A percentile compares a stretch with the other conserved stretches of the same genome.
Evolutionary conservation across 139 green algal species (phyloP).

Genomic region (Tetradesmus lagerheimii): DNA sequence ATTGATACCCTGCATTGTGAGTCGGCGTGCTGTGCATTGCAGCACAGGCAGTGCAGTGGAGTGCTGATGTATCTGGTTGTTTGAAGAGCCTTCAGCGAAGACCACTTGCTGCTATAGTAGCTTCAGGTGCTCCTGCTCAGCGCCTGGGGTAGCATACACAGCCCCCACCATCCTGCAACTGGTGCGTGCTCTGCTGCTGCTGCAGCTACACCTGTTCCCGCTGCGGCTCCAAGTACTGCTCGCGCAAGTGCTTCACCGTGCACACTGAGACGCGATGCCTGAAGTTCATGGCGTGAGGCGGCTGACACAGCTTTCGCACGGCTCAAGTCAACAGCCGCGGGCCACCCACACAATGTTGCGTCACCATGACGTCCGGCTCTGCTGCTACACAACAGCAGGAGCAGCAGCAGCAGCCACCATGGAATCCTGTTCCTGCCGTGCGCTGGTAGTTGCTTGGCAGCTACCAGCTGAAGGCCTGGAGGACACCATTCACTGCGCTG

Average conservation of each 20-base stretch:
- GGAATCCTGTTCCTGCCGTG: too few species aligned
- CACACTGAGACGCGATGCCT: conserved; percentile 89
- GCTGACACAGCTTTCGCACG: neutral
- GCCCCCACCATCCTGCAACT: neutral
- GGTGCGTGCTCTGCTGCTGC: conserved; percentile 1
- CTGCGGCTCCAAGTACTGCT: conserved; percentile 85
- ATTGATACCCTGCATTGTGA: too few species aligned
- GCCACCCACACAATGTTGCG: too few species aligned
- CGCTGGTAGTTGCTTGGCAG: too few species aligned
- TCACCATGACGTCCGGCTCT: too few species aligned
- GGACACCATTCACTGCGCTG: too few species aligned
- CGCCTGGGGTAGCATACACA: neutral
- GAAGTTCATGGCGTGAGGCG: conserved; percentile 74
- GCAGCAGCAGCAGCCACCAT: too few species aligned
- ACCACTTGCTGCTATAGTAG: neutral
- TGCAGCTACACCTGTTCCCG: conserved; percentile 84
- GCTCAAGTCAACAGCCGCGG: neutral
- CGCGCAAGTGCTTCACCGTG: conserved; percentile 71
- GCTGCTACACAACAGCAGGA: too few species aligned
- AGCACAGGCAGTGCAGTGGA: neutral
- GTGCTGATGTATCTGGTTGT: neutral
- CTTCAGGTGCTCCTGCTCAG: neutral
- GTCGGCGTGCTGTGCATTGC: neutral
- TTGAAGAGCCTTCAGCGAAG: neutral
- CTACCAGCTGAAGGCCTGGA: too few species aligned